Conservation (phyloP, 2,329 filamentous ascomycete species). For the Orbilia javanica region DNA sequence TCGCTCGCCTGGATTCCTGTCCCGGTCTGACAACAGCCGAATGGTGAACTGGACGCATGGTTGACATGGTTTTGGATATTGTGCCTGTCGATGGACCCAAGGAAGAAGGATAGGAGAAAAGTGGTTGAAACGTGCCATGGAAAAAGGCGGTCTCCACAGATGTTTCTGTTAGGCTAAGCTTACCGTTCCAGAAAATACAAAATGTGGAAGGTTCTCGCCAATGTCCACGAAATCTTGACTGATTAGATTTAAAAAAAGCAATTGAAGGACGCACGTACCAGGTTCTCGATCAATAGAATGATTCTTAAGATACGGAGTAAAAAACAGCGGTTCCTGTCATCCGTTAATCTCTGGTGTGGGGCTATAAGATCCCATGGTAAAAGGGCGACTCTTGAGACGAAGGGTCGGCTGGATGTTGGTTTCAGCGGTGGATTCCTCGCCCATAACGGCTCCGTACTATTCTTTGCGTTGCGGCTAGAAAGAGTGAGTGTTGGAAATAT, state of each 20-base stretch:
- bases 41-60: background rate
- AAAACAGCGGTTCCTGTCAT: constrained; percentile 22
- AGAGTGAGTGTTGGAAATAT: constrained; percentile 3
- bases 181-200: background rate
- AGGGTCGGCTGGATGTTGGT: background rate
- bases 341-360: constrained; percentile 29
- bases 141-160: constrained; percentile 20
- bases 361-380: constrained; percentile 25
- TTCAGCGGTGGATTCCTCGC: background rate
- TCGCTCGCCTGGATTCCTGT: constrained; percentile 15
- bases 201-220: constrained; percentile 1
- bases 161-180: constrained; percentile 12
- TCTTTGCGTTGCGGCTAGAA: constrained; percentile 36
- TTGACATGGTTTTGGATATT: constrained; percentile 34
- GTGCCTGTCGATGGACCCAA: constrained; percentile 2
- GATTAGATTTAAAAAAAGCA: background rate
- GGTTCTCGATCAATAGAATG: background rate
- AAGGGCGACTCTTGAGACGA: constrained; percentile 40
- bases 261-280: background rate
- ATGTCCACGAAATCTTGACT: background rate
- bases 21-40: constrained; percentile 44
- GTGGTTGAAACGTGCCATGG: constrained; percentile 29
- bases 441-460: too few relatives aligned
- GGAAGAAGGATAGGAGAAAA: background rate
- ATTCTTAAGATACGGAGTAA: constrained; percentile 4